Evolutionary conservation across 2,329 filamentous ascomycete genomes (phyloP).

Genomic region (Fusarium nurragi): DNA sequence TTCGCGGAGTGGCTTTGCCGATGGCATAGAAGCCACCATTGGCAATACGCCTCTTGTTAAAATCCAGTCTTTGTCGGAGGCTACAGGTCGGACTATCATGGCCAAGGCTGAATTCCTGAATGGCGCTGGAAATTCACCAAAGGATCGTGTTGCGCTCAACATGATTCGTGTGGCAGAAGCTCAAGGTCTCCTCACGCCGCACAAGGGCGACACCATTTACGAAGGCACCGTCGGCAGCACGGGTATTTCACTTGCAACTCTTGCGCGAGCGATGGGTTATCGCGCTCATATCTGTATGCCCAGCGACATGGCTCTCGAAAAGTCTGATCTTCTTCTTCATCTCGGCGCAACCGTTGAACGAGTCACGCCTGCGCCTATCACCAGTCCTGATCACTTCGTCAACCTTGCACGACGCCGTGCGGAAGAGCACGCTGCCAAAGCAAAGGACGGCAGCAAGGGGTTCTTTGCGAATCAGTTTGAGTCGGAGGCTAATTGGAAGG

Average conservation of each 20-base stretch:
- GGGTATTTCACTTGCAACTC: slow-evolving; percentile 90
- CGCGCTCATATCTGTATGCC: slow-evolving; percentile 98
- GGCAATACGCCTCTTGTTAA: slow-evolving; percentile 91
- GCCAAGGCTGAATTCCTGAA: slow-evolving; percentile 98
- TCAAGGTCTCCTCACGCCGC: slow-evolving; percentile 76
- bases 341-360: slow-evolving; percentile 93
- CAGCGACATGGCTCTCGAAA: slow-evolving; percentile 87
- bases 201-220: slow-evolving; percentile 92
- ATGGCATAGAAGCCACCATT: slow-evolving; percentile 91
- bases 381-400: slow-evolving; percentile 93
- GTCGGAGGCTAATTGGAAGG: slow-evolving; percentile 85
- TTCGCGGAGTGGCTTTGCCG: slow-evolving; percentile 59
- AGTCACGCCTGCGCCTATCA: slow-evolving; percentile 89
- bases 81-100: slow-evolving; percentile 87
- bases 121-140: slow-evolving; percentile 91
- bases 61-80: slow-evolving; percentile 85
- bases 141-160: slow-evolving; percentile 91
- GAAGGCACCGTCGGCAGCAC: slow-evolving; percentile 97
- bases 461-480: slow-evolving; percentile 99
- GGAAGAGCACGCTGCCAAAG: slow-evolving; percentile 71
- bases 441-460: slow-evolving; percentile 72
- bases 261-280: slow-evolving; percentile 89
- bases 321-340: slow-evolving; percentile 86
- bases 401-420: slow-evolving; percentile 86
- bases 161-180: slow-evolving; percentile 88